phyloP scores from a whole-genome alignment of 306 rosid genomes.

The Acmispon strigosus region DNA sequence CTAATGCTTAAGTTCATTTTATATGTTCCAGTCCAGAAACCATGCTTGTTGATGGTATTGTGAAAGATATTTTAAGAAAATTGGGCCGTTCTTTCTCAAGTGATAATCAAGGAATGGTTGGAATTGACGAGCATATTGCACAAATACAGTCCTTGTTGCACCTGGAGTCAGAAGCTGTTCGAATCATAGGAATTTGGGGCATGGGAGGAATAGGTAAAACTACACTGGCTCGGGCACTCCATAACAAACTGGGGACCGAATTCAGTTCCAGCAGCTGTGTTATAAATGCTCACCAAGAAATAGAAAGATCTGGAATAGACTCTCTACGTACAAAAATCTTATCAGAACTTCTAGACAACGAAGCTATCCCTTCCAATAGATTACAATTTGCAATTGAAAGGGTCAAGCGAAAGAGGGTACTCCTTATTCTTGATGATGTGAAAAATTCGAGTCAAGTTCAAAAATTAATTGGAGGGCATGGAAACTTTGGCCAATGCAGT shows the following conservation, averaged over 20 bases:
- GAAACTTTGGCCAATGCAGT: neutral
- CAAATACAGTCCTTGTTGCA: neutral
- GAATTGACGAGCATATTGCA: conserved; percentile 5
- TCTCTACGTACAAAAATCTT: neutral
- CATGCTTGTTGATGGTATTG: neutral
- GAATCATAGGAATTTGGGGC: conserved; percentile 24
- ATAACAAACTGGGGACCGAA: neutral
- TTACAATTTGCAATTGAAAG: neutral
- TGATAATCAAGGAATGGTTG: neutral
- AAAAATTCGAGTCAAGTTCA: neutral
- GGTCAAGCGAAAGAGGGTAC: neutral
- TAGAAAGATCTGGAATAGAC: neutral
- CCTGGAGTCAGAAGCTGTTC: neutral
- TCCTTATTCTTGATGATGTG: conserved; percentile 19
- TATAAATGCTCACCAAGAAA: neutral
- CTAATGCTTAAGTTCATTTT: neutral
- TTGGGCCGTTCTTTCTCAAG: neutral
- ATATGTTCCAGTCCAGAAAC: neutral
- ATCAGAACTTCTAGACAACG: neutral
- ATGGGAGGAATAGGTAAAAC: conserved; percentile 25
- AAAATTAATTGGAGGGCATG: neutral
- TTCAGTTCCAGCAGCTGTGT: conserved; percentile 1
- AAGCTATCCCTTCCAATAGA: too few relatives aligned
- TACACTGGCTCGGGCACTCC: neutral
- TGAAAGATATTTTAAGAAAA: neutral